Percentiles rank a stretch among this genome's conserved stretches.
These are phyloP conservation scores for Monosporascus sp. DNA, from an alignment of 2,329 filamentous ascomycete genomes.

Conservation along the genomic window DNA sequence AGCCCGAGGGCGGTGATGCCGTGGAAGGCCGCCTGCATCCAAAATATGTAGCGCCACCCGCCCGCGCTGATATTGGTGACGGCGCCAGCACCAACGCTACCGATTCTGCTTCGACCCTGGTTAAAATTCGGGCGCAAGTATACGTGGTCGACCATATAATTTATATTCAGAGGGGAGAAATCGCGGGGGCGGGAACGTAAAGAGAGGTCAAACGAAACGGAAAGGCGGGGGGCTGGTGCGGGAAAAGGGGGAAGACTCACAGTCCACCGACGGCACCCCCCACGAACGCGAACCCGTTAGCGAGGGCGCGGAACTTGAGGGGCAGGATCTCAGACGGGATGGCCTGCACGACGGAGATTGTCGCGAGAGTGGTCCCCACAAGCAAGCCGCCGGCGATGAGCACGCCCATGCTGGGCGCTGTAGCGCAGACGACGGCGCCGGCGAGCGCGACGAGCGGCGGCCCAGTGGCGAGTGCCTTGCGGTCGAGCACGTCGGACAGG, in stretches of 20 bases:
- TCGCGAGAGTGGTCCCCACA: constrained; percentile 49
- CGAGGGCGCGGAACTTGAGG: constrained; percentile 36
- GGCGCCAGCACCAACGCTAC: constrained; percentile 44
- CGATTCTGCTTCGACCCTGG: constrained; percentile 32
- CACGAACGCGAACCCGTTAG: constrained; percentile 48
- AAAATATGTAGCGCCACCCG: constrained; percentile 54
- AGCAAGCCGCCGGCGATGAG: constrained; percentile 53
- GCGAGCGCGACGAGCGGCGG: constrained; percentile 49
- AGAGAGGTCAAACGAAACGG: not conserved
- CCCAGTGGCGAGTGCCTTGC: constrained; percentile 47
- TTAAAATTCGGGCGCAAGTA: not conserved
- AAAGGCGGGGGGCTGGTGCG: constrained; percentile 33
- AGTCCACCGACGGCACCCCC: constrained; percentile 47
- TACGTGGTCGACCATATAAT: not conserved
- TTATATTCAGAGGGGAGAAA: not conserved
- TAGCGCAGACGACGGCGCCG: constrained; percentile 49
- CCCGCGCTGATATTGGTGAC: constrained; percentile 41
- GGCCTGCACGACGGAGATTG: constrained; percentile 49
- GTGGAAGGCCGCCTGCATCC: constrained; percentile 53
- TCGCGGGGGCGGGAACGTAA: not conserved
- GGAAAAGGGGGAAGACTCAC: constrained; percentile 29
- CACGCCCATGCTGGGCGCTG: constrained; percentile 49
- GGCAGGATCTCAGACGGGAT: constrained; percentile 54
- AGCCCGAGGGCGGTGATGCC: constrained; percentile 41
- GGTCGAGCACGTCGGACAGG: constrained; percentile 51